Conservation (phyloP, 768 basidiomycete species). For the Asterophora lycoperdoides region DNA sequence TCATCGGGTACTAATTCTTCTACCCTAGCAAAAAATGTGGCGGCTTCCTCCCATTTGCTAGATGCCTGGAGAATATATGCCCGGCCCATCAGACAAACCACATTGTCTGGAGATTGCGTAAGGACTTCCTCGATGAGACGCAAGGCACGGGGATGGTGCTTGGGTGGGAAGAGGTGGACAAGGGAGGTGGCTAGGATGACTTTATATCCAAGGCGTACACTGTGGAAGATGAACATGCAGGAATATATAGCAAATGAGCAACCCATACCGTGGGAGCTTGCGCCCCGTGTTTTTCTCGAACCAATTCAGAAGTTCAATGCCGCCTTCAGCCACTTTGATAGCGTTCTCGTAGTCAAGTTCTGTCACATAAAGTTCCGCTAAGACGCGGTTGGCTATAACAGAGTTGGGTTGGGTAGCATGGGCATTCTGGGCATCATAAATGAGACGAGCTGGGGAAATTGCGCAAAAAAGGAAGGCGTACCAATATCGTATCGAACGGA, state of each 20-base stretch:
- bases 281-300: constrained; percentile 58
- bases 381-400: constrained; percentile 62
- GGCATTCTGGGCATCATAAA: constrained; percentile 42
- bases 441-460: constrained; percentile 1
- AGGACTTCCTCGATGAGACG: constrained; percentile 73
- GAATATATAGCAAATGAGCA: background rate
- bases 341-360: constrained; percentile 75
- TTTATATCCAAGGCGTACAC: constrained; percentile 65
- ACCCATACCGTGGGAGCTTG: constrained; percentile 43
- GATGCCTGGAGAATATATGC: constrained; percentile 69
- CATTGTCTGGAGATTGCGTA: constrained; percentile 53
- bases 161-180: constrained; percentile 84
- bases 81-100: constrained; percentile 64
- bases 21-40: constrained; percentile 56
- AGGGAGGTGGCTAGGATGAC: constrained; percentile 69
- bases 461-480: constrained; percentile 29
- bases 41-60: constrained; percentile 66
- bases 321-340: constrained; percentile 67
- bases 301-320: constrained; percentile 50
- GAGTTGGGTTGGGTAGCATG: constrained; percentile 49
- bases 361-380: constrained; percentile 58
- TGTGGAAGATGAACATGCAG: constrained; percentile 23
- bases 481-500: constrained; percentile 58
- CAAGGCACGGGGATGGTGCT: constrained; percentile 79
- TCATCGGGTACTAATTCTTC: constrained; percentile 42